Evolutionary conservation across 371 early-diverging fungal species (phyloP).

Genomic region (Mucor velutinosus): DNA sequence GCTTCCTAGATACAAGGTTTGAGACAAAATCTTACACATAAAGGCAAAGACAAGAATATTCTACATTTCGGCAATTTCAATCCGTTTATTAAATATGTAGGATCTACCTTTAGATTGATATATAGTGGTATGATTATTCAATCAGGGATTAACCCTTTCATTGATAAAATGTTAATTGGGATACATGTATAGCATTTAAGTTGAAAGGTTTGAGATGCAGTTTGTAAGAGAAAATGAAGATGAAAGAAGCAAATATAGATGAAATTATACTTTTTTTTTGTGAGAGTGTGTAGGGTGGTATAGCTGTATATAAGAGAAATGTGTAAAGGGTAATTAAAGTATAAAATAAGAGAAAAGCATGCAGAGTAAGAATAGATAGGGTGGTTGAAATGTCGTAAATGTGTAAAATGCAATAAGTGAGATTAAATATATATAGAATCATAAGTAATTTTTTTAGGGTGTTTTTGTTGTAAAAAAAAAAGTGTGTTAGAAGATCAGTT

Average conservation of each 20-base stretch:
- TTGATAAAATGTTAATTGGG: too few species aligned
- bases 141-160: too few species aligned
- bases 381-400: background rate
- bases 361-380: background rate
- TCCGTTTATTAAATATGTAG: too few species aligned
- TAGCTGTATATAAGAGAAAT: background rate
- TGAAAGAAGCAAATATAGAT: background rate
- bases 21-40: too few species aligned
- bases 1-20: too few species aligned
- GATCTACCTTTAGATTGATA: too few species aligned
- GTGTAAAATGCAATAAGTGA: background rate
- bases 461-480: background rate
- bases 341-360: constrained; percentile 2
- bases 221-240: background rate
- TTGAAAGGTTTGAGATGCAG: background rate
- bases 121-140: too few species aligned
- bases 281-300: background rate
- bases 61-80: too few species aligned
- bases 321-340: background rate
- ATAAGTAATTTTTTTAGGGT: constrained; percentile 1
- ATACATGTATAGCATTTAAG: background rate
- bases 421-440: background rate
- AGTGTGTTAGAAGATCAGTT: background rate
- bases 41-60: too few species aligned
- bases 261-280: background rate